phyloP scores from a whole-genome alignment of 2,329 filamentous ascomycete species.

The Fusarium scirpi region DNA sequence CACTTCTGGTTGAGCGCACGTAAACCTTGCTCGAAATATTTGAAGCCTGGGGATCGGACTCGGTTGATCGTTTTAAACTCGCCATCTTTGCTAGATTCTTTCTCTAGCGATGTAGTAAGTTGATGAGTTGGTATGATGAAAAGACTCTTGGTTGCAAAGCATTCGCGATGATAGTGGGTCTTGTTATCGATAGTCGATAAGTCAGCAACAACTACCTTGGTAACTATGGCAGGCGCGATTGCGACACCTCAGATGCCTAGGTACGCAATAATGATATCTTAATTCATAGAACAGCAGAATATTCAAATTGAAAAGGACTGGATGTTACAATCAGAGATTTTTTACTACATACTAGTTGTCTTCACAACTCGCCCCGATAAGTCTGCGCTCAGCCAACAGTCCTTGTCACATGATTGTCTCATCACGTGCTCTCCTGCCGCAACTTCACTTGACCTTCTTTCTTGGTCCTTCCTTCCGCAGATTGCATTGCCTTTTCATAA shows the following conservation, averaged over 20 bases:
- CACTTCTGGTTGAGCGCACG: slow-evolving; percentile 91
- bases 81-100: slow-evolving; percentile 62
- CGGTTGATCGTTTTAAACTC: slow-evolving; percentile 71
- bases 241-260: not conserved
- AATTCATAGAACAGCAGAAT: not conserved
- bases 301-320: not conserved
- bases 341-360: not conserved
- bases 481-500: not conserved
- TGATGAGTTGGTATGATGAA: slow-evolving; percentile 35
- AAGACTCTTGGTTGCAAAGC: slow-evolving; percentile 35
- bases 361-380: not conserved
- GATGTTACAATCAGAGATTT: not conserved
- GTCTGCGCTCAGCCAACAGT: not conserved
- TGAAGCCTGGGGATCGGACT: slow-evolving; percentile 66
- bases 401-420: not conserved
- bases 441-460: slow-evolving; percentile 15
- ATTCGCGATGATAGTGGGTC: slow-evolving; percentile 43
- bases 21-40: slow-evolving; percentile 97
- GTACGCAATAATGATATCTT: not conserved
- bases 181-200: slow-evolving; percentile 54
- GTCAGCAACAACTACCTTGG: not conserved
- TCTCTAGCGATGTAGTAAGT: slow-evolving; percentile 6
- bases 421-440: slow-evolving; percentile 13
- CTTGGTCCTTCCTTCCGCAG: not conserved
- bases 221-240: not conserved